These are phyloP conservation scores for Ustilago bromivora DNA, from an alignment of 1,284 basidiomycete species.

Conservation along the genomic window DNA sequence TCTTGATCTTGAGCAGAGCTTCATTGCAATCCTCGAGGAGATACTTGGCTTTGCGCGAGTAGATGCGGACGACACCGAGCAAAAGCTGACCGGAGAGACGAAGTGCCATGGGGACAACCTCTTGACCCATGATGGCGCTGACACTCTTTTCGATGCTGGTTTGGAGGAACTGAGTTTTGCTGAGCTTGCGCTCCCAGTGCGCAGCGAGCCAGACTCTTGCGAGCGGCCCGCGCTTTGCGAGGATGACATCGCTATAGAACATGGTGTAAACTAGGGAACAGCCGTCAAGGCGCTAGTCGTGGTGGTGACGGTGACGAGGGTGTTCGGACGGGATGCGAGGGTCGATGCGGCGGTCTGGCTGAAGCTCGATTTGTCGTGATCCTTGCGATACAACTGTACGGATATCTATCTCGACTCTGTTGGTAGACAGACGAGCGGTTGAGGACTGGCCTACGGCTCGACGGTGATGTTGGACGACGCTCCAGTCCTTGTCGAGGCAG, in stretches of 20 bases:
- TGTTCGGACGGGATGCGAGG: not conserved
- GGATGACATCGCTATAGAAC: slow-evolving; percentile 93
- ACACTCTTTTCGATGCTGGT: slow-evolving; percentile 94
- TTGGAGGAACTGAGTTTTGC: slow-evolving; percentile 91
- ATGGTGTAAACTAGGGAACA: slow-evolving; percentile 56
- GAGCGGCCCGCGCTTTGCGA: slow-evolving; percentile 90
- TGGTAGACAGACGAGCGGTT: not conserved
- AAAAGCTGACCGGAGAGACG: slow-evolving; percentile 93
- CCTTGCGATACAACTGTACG: not conserved
- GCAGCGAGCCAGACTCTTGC: slow-evolving; percentile 98
- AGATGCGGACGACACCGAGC: slow-evolving; percentile 95
- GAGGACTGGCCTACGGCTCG: not conserved
- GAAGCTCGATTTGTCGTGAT: not conserved
- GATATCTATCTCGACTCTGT: not conserved
- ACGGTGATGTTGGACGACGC: slow-evolving; percentile 5
- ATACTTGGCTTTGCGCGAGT: slow-evolving; percentile 97
- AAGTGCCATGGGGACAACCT: slow-evolving; percentile 86
- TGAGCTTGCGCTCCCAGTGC: slow-evolving; percentile 97
- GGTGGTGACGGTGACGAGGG: not conserved
- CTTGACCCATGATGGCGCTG: slow-evolving; percentile 80
- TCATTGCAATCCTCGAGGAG: slow-evolving; percentile 97
- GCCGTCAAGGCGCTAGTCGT: not conserved
- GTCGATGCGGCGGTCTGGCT: not conserved
- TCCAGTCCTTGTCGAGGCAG: not conserved
- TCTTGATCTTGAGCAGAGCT: slow-evolving; percentile 91